Evolutionary conservation across 164 flowering plant species (phyloP).

Genomic region (Pachysandra terminalis): DNA sequence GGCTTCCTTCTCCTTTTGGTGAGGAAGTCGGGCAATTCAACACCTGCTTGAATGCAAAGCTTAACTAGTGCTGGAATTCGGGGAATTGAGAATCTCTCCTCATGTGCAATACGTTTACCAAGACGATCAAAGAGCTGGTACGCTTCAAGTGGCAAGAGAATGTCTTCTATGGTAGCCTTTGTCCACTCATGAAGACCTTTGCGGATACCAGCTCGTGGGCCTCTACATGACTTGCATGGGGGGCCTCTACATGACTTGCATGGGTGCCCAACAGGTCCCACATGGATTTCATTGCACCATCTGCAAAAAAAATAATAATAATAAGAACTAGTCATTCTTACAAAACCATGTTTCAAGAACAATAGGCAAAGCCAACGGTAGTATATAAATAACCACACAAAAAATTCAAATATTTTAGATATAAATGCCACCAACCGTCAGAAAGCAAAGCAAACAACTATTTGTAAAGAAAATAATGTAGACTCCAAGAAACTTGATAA

Average conservation of each 20-base stretch:
- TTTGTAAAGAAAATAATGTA: no score
- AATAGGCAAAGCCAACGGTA: no score
- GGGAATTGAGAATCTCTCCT: conserved; percentile 74
- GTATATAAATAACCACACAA: not conserved
- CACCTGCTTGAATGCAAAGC: conserved; percentile 97
- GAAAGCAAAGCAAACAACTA: not conserved
- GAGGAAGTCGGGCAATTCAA: conserved; percentile 78
- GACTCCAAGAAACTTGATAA: no score
- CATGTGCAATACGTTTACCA: conserved; percentile 77
- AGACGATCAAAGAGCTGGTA: conserved; percentile 87
- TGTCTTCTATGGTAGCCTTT: conserved; percentile 62
- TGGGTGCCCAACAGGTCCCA: conserved; percentile 84
- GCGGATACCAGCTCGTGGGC: conserved; percentile 46
- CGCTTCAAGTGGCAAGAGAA: conserved; percentile 68
- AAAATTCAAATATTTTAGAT: not conserved
- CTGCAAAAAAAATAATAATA: no score
- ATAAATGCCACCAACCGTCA: not conserved
- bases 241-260: conserved; percentile 93
- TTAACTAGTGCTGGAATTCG: conserved; percentile 87
- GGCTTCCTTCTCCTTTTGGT: conserved; percentile 92
- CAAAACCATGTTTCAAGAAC: no score
- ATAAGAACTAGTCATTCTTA: no score
- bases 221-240: conserved; percentile 89
- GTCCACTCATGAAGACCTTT: conserved; percentile 81
- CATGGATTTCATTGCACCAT: conserved; percentile 87